A percentile compares a stretch with the other conserved stretches of the same genome.
These are phyloP conservation scores for Populus euphratica DNA, from an alignment of 345 rosid species.

Conservation along the genomic window DNA sequence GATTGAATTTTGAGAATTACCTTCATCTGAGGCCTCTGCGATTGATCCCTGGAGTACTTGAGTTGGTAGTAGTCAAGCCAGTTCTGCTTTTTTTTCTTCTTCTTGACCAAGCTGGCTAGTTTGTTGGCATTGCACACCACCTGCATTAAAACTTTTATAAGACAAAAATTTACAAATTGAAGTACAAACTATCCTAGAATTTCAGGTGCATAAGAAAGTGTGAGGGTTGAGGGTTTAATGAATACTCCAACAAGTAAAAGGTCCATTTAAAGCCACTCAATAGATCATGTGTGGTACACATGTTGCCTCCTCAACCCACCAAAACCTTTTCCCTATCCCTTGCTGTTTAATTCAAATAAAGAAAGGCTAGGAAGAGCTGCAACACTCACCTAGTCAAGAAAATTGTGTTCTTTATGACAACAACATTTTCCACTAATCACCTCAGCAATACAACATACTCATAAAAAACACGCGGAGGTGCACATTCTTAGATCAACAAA, in stretches of 20 bases:
- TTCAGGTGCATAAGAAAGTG: background rate
- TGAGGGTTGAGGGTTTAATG: background rate
- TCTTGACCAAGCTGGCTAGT: constrained; percentile 67
- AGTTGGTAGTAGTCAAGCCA: constrained; percentile 85
- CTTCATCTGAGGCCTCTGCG: constrained; percentile 58
- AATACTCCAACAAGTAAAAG: background rate
- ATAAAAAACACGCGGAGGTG: background rate
- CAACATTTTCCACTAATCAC: background rate
- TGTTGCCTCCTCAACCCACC: background rate
- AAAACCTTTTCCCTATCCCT: background rate
- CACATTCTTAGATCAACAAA: background rate
- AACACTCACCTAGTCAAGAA: background rate
- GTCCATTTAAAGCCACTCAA: background rate
- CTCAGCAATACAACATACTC: background rate
- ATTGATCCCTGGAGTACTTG: constrained; percentile 52
- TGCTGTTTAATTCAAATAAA: background rate
- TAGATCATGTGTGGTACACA: background rate
- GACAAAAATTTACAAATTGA: background rate
- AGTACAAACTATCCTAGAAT: background rate
- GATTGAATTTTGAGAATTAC: constrained; percentile 29
- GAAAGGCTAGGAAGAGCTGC: background rate
- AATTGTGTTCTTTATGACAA: background rate
- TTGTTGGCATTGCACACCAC: constrained; percentile 84
- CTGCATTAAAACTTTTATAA: constrained; percentile 31
- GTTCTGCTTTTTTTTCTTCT: constrained; percentile 62